Conservation (phyloP, 2,329 filamentous ascomycete species). For the Colletotrichum sidae region DNA sequence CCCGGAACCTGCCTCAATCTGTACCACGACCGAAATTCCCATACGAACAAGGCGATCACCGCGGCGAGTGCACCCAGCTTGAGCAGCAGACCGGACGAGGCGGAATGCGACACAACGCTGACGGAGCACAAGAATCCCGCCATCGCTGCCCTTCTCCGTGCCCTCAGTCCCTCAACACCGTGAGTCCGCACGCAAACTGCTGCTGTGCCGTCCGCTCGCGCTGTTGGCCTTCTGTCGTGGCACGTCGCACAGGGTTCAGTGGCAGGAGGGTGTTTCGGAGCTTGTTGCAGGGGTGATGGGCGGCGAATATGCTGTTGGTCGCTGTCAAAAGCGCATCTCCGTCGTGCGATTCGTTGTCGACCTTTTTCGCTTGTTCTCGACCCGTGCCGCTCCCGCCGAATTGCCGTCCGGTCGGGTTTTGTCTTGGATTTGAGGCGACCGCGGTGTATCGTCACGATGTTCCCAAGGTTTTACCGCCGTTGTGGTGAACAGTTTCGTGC, state of each 20-base stretch:
- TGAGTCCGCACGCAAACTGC: not conserved
- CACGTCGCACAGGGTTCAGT: slow-evolving; percentile 13
- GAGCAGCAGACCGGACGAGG: not conserved
- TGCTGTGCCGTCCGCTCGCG: slow-evolving; percentile 17
- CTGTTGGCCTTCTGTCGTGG: slow-evolving; percentile 4
- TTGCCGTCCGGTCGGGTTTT: not conserved
- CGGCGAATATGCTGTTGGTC: slow-evolving; percentile 1
- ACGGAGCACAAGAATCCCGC: not conserved
- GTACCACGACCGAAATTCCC: slow-evolving; percentile 42
- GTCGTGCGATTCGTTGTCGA: not conserved
- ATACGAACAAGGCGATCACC: slow-evolving; percentile 8
- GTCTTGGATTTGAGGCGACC: not conserved
- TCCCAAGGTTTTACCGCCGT: not conserved
- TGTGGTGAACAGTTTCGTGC: not conserved
- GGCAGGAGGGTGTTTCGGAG: not conserved
- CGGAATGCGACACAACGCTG: not conserved
- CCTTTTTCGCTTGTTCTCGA: slow-evolving; percentile 2
- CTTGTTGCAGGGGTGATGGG: not conserved
- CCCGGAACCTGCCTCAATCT: slow-evolving; percentile 46
- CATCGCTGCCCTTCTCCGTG: slow-evolving; percentile 4
- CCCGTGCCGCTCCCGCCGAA: slow-evolving; percentile 3
- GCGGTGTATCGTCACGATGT: not conserved
- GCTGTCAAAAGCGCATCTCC: slow-evolving; percentile 21
- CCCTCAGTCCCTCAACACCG: not conserved
- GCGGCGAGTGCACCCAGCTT: slow-evolving; percentile 3